phyloP scores from a whole-genome alignment of 495 filamentous ascomycete genomes.

The Neurospora sp. region DNA sequence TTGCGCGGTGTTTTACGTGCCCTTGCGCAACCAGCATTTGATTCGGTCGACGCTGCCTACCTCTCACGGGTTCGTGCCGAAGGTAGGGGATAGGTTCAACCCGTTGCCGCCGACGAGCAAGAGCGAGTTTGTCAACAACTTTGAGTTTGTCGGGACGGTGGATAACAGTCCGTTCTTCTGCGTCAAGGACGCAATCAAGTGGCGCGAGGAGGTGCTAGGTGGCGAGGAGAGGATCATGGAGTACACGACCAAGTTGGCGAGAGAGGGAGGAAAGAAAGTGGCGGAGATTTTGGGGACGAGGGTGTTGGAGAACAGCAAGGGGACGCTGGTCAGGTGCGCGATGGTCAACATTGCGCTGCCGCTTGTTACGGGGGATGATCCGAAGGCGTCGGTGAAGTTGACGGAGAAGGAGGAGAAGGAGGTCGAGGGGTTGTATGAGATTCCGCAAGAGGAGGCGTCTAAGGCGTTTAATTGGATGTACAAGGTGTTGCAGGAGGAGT shows the following conservation, averaged over 20 bases:
- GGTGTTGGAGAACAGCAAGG: slow-evolving; percentile 50
- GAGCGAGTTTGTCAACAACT: slow-evolving; percentile 54
- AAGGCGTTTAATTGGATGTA: slow-evolving; percentile 47
- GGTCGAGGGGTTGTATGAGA: slow-evolving; percentile 17
- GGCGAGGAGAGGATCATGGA: slow-evolving; percentile 58
- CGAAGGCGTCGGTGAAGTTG: slow-evolving; percentile 7
- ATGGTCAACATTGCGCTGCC: slow-evolving; percentile 72
- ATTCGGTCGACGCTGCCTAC: slow-evolving; percentile 71
- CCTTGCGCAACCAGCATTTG: slow-evolving; percentile 56
- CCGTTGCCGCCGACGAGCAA: slow-evolving; percentile 38
- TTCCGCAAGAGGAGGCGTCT: slow-evolving; percentile 24
- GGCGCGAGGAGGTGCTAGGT: slow-evolving; percentile 55
- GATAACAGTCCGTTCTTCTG: slow-evolving; percentile 64
- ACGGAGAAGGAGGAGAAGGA: slow-evolving; percentile 5
- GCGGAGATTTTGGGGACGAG: slow-evolving; percentile 58
- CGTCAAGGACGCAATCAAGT: slow-evolving; percentile 57
- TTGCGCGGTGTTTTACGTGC: slow-evolving; percentile 72
- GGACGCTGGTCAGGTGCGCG: slow-evolving; percentile 32
- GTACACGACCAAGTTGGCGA: slow-evolving; percentile 49
- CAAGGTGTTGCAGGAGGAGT: slow-evolving; percentile 42
- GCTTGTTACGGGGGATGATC: slow-evolving; percentile 21
- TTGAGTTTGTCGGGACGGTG: slow-evolving; percentile 67
- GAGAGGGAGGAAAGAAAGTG: slow-evolving; percentile 45
- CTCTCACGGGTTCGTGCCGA: slow-evolving; percentile 45
- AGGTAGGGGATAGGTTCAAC: slow-evolving; percentile 23